Evolutionary conservation across 2,329 filamentous ascomycete genomes (phyloP).

Genomic region (Zymoseptoria ardabiliae): DNA sequence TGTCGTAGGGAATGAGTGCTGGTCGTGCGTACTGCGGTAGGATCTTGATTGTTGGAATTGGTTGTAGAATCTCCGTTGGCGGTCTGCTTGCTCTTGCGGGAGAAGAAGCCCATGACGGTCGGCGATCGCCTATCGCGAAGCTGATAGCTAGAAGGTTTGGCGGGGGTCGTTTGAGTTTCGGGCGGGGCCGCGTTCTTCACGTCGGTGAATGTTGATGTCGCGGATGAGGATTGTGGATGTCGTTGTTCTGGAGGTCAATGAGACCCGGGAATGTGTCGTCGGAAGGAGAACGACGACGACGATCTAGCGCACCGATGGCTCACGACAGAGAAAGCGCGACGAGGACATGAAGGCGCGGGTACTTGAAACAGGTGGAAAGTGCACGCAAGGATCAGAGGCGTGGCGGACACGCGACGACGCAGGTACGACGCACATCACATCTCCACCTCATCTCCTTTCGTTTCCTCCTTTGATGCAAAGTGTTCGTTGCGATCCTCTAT

Average conservation of each 20-base stretch:
- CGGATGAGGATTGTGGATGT: neutral
- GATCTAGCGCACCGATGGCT: neutral
- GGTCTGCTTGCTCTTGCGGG: conserved; percentile 41
- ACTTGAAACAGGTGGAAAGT: neutral
- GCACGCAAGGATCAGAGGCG: neutral
- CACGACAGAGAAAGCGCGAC: neutral
- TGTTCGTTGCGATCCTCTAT: neutral
- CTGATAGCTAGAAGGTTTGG: neutral
- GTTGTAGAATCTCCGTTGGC: conserved; percentile 15
- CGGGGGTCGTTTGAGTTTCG: neutral
- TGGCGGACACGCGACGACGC: neutral
- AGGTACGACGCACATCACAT: neutral
- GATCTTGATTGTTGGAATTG: conserved; percentile 8
- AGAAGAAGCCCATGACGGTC: conserved; percentile 46
- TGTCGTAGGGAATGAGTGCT: conserved; percentile 17
- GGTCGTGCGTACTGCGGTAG: conserved; percentile 12
- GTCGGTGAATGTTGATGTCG: neutral
- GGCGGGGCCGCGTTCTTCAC: neutral
- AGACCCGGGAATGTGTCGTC: neutral
- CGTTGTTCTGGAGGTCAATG: neutral
- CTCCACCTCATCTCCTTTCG: neutral
- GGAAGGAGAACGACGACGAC: neutral
- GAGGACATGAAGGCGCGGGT: neutral
- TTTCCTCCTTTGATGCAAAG: neutral
- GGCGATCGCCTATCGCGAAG: neutral